Base-by-base conservation (phyloP, 164 flowering plant species). In the Dillenia turbinata region DNA sequence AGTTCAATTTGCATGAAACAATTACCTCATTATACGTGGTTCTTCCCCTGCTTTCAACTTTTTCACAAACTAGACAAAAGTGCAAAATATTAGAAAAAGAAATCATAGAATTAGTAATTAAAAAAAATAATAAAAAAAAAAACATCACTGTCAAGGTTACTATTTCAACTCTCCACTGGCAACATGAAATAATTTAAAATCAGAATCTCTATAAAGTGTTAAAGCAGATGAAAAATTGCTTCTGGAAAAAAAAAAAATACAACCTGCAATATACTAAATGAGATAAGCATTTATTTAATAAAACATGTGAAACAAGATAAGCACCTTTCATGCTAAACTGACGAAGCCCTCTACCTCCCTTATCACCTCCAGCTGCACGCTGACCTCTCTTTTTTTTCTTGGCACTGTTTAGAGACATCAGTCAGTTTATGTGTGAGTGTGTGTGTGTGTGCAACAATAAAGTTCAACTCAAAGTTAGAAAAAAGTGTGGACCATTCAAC, bases 311-410 rank as follows among this genome's bases (percentile, higher is more conserved):
- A 47, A 22, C 17, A 9, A 60, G n/a, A 2, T 12, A 52, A 24
- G 40, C 56, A 92, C 98, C 97, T 90, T 83, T 90, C 96, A 89
- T 86, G 81, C 98, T 93, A 70, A 93, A 90, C 70, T 90, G 97
- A 9, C 98, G 89, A 24, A 93, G 89, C 61, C 98, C 98, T 73
- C 94, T 78, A 49, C 97, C 94, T 72, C 78, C 84, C 78, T 93
- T 93, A 73, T 93, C 98, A 49, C 77, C 84, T 57, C 86, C 94
- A 52, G 71, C 78, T 15, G 89, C 89, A 45, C 96, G 80, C 61
- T 85, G 94, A 55, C 81, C 94, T 74, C 94, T 77, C 79, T 87
- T 95, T 64, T 95, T 92, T 89, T 85, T 95, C 78, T 68, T 83
- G 62, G 81, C 81, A 65, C 88, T 83, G 77, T 54, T 56, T 8